Base-by-base conservation (phyloP, 208 protist species). In the Ichthyophonus hoferi region DNA sequence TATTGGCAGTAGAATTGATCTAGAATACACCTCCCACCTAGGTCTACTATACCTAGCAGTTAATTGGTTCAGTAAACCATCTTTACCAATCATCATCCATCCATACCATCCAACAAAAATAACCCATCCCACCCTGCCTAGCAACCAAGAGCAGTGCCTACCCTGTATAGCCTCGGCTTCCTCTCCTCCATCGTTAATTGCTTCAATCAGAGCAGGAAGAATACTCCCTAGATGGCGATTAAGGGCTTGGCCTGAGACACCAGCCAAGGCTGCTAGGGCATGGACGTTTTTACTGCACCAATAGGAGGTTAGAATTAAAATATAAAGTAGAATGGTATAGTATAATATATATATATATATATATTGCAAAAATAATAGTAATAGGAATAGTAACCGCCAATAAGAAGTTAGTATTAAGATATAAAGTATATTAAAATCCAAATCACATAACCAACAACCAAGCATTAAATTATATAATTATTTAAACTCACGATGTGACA, bases 181-280 rank as follows among this genome's bases (percentile, higher is more conserved):
- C 7, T 87, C 42, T 3, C 76, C 42, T 31, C 43, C 14, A 0
- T 37, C 2, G 35, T 39, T 31, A 7, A 87, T 58, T 3, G 89
- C 76, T 0, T 94, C 87, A 40, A 94, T 81, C 34, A 96, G 89
- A 39, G 91, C 58, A 37, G 91, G 83, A 1, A 96, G 77, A 14
- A 96, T 90, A 0, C 85, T 90, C 12, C 83, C 41, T 17, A 96
- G 88, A 82, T 95, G 92, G 41, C 41, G 43, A 76, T 93, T 88
- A n/a, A 96, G 84, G 33, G 91, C 89, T 24, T 14, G 33, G 14
- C 94, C 94, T 1, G 94, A 87, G n/a, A 94, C 93, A 0, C 42
- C 37, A 0, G 92, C 88, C 3, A 96, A 79, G 37, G 90, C 85
- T 31, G 87, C 91, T 0, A 96, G 88, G 24, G 95, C 95, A n/a